Conservation (phyloP, 192 early-diverging fungal genomes). For the Linnemannia exigua region DNA sequence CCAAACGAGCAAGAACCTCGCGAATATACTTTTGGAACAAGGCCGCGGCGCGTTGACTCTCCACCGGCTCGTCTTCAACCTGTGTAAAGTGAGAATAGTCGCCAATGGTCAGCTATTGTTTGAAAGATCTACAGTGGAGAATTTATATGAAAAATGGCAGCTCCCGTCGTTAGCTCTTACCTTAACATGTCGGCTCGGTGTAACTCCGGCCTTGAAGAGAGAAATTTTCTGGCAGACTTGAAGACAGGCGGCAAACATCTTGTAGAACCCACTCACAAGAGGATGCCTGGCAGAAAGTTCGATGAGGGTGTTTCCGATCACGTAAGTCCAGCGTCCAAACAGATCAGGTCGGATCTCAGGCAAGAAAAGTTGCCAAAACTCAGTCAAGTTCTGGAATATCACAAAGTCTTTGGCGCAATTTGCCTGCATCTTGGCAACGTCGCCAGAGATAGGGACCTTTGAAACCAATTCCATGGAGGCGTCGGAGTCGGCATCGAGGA, state of each 20-base stretch:
- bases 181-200: conserved; percentile 6
- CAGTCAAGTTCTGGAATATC: conserved; percentile 78
- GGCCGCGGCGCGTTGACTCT: conserved; percentile 28
- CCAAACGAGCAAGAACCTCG: conserved; percentile 70
- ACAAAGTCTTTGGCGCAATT: conserved; percentile 74
- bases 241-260: conserved; percentile 68
- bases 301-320: conserved; percentile 65
- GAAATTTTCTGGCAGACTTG: conserved; percentile 56
- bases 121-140: not conserved
- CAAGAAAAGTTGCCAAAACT: conserved; percentile 71
- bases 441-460: conserved; percentile 55
- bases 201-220: conserved; percentile 44
- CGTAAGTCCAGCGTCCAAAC: conserved; percentile 72
- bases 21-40: conserved; percentile 71
- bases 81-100: not conserved
- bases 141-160: not conserved
- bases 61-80: conserved; percentile 17
- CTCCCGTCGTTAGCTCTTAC: not conserved
- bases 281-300: conserved; percentile 68
- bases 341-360: conserved; percentile 52
- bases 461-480: not conserved
- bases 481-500: not conserved
- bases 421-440: conserved; percentile 65
- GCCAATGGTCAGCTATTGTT: not conserved
- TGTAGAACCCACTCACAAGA: conserved; percentile 82